phyloP scores from a whole-genome alignment of 139 green algal species.

The Chlorella vulgaris region DNA sequence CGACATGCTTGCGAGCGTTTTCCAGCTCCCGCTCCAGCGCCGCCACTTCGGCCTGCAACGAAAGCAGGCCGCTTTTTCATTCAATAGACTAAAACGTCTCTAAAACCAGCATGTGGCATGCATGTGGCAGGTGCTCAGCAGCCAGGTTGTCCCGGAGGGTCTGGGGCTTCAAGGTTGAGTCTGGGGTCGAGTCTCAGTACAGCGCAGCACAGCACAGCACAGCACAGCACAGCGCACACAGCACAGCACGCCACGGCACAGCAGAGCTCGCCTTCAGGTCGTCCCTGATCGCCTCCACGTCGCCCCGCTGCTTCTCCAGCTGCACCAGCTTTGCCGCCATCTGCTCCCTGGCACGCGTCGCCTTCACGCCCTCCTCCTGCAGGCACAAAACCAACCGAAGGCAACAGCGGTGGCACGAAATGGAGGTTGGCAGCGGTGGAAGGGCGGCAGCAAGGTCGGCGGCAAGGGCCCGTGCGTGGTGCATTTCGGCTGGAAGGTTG shows the following conservation, averaged over 20 bases:
- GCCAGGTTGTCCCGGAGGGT: too few relatives aligned
- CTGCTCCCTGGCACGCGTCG: constrained; percentile 72
- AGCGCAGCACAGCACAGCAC: not conserved
- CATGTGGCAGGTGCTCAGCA: not conserved
- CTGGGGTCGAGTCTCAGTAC: too few relatives aligned
- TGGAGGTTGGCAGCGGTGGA: not conserved
- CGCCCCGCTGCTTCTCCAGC: constrained; percentile 61
- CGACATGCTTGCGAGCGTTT: constrained; percentile 33
- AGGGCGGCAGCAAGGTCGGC: too few relatives aligned
- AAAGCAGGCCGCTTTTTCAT: too few relatives aligned
- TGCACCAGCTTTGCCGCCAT: constrained; percentile 60
- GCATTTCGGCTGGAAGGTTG: too few relatives aligned
- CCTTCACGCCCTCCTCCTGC: constrained; percentile 67
- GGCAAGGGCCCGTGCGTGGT: too few relatives aligned
- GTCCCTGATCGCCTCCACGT: constrained; percentile 69
- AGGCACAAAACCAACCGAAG: not conserved
- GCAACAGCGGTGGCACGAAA: constrained; percentile 32
- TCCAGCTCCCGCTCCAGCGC: constrained; percentile 63
- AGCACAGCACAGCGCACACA: not conserved
- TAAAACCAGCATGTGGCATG: not conserved
- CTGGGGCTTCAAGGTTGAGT: too few relatives aligned
- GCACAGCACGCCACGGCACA: not conserved
- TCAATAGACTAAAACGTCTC: not conserved
- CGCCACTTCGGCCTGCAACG: constrained; percentile 43
- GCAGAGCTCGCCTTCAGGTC: constrained; percentile 48